phyloP scores from a whole-genome alignment of 495 filamentous ascomycete species.

The Xylaria nigripes region DNA sequence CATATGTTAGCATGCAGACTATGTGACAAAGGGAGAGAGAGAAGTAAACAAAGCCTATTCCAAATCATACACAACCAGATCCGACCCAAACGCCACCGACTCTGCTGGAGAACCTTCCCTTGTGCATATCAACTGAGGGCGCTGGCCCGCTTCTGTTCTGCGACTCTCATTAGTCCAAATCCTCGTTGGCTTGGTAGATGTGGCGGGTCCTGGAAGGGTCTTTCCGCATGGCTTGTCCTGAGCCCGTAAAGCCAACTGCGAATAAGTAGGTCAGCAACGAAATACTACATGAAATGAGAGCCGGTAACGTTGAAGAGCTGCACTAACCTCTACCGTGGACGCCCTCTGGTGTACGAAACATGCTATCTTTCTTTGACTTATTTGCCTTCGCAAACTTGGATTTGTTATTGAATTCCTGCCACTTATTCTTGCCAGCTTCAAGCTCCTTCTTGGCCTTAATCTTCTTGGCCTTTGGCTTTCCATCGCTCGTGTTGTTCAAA shows the following conservation, averaged over 20 bases:
- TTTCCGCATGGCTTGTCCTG: constrained; percentile 89
- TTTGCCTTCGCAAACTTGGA: constrained; percentile 63
- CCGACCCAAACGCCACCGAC: constrained; percentile 9
- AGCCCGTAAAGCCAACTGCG: constrained; percentile 89
- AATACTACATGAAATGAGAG: neutral
- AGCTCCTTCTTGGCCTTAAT: constrained; percentile 85
- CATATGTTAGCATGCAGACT: constrained; percentile 28
- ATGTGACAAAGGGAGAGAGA: constrained; percentile 23
- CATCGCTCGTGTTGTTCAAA: constrained; percentile 26
- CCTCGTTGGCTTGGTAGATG: constrained; percentile 75
- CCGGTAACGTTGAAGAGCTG: neutral
- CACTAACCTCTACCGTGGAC: constrained; percentile 71
- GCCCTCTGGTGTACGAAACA: constrained; percentile 89
- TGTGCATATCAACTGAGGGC: neutral
- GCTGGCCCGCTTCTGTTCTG: constrained; percentile 12
- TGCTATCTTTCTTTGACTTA: constrained; percentile 76
- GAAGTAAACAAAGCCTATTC: constrained; percentile 26
- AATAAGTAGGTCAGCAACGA: constrained; percentile 28
- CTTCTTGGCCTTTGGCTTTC: constrained; percentile 52
- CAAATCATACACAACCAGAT: neutral
- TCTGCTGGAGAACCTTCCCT: neutral
- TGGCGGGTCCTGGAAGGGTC: constrained; percentile 76
- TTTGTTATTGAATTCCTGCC: constrained; percentile 84
- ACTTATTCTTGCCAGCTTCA: constrained; percentile 84
- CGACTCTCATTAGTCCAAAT: constrained; percentile 48